Percentiles rank a stretch among this genome's conserved stretches.
Conservation (phyloP, 257 asterid genomes). For the Asclepias syriaca region DNA sequence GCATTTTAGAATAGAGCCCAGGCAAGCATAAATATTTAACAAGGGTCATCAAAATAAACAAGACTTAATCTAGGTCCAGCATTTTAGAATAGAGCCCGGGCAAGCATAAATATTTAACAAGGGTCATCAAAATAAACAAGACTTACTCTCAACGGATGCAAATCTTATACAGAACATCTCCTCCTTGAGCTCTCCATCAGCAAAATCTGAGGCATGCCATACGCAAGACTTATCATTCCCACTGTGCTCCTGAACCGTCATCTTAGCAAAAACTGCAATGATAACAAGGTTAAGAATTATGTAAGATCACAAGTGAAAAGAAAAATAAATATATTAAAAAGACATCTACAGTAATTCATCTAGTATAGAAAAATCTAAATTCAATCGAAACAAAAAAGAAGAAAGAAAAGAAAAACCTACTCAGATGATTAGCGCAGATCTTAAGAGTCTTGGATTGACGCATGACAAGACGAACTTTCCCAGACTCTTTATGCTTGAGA, state of each 20-base stretch:
- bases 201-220: constrained; percentile 50
- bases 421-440: constrained; percentile 53
- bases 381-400: neutral
- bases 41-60: neutral
- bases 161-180: constrained; percentile 48
- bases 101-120: constrained; percentile 4
- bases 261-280: constrained; percentile 32
- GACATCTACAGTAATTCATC: neutral
- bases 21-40: constrained; percentile 1
- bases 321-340: neutral
- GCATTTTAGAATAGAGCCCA: neutral
- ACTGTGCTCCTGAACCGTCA: constrained; percentile 43
- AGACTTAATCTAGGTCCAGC: constrained; percentile 27
- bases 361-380: neutral
- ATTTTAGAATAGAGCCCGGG: neutral
- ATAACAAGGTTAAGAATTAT: neutral
- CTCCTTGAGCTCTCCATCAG: constrained; percentile 48
- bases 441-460: constrained; percentile 48
- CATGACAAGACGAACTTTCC: constrained; percentile 49
- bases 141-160: constrained; percentile 43
- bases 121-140: neutral
- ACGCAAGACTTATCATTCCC: constrained; percentile 50
- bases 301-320: constrained; percentile 12
- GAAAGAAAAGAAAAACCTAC: constrained; percentile 16
- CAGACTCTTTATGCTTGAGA: constrained; percentile 36